Evolutionary conservation across 208 protist species (phyloP).

Genomic region (Crithidia thermophila): DNA sequence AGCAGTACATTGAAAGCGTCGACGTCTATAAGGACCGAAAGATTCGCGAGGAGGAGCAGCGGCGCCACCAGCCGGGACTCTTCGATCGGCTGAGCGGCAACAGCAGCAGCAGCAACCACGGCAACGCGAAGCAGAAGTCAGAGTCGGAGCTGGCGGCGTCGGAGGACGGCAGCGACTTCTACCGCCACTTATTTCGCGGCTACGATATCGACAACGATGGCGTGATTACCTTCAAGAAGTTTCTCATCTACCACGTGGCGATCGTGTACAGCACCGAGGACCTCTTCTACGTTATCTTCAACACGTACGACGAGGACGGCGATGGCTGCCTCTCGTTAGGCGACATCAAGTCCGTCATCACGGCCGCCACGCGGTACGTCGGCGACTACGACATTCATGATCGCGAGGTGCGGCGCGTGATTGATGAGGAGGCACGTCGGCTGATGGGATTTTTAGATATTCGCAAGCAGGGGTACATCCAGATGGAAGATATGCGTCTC

Average conservation of each 20-base stretch:
- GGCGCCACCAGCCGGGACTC: slow-evolving; percentile 10
- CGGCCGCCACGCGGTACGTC: slow-evolving; percentile 88
- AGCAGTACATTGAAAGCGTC: slow-evolving; percentile 82
- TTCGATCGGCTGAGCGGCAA: slow-evolving; percentile 1
- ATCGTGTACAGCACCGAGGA: slow-evolving; percentile 91
- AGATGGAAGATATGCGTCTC: slow-evolving; percentile 75
- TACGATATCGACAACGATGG: slow-evolving; percentile 88
- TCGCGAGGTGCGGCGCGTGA: slow-evolving; percentile 75
- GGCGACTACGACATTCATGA: slow-evolving; percentile 85
- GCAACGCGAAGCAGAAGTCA: background rate
- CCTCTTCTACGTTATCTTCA: slow-evolving; percentile 89
- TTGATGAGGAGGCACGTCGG: slow-evolving; percentile 79
- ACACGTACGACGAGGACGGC: slow-evolving; percentile 93
- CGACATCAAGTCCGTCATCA: slow-evolving; percentile 90
- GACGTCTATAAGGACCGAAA: slow-evolving; percentile 82
- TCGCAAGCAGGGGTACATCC: slow-evolving; percentile 70
- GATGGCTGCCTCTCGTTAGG: slow-evolving; percentile 86
- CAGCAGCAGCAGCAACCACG: background rate
- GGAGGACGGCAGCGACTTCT: slow-evolving; percentile 55
- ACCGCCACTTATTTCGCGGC: slow-evolving; percentile 84
- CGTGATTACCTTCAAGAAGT: slow-evolving; percentile 91
- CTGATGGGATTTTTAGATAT: slow-evolving; percentile 87
- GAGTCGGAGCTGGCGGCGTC: background rate
- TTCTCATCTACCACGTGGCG: slow-evolving; percentile 87
- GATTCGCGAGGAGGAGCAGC: slow-evolving; percentile 30